Base-by-base conservation (phyloP, 495 filamentous ascomycete species). In the Pyronema omphalodes region DNA sequence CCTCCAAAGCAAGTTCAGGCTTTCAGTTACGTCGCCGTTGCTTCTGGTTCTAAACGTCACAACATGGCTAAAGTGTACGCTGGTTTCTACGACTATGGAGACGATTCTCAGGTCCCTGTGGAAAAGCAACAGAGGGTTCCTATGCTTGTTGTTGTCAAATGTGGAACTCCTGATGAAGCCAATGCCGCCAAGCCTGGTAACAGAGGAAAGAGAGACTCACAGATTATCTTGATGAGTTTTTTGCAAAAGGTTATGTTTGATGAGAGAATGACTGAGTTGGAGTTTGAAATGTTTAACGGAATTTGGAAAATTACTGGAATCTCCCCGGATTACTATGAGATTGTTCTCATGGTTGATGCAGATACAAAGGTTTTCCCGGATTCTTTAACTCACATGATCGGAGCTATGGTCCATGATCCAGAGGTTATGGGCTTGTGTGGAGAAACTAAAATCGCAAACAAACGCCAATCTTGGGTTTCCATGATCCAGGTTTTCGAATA, bases 401-500 rank as follows among this genome's bases (percentile, higher is more conserved):
- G 87, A 7, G 93, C 93, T 56, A 93, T 99, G 93, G 88, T 99
- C 62, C 91, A 94, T 66, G 93, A 99, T 66, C 93, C 91, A 17
- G 91, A 96, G 55, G 88, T 99, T 65, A 99, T 99, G 93, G 93
- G 93, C 51, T 76, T 99, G 19, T 99, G 93, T 64, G 93, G 93
- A 55, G 91, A 99, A 70, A 99, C 93, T 17, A 99, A 96, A 75
- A 99, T 99, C 68, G 91, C 93, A 57, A 99, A 99, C 74, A 99
- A 99, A 69, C 80, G 81, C 15, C 78, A 82, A 43, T 86, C 78
- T 59, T 99, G 89, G 88, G 88, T 96, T 23, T 84, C 86, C 9
- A 93, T 93, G 75, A 99, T 99, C 64, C 93, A 99, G 71, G 93
- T 99, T n/a, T 99, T 99, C 63, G 93, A 99, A 72, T 95, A 98